phyloP scores from a whole-genome alignment of 2,329 filamentous ascomycete species.

The Penicillium sp. region DNA sequence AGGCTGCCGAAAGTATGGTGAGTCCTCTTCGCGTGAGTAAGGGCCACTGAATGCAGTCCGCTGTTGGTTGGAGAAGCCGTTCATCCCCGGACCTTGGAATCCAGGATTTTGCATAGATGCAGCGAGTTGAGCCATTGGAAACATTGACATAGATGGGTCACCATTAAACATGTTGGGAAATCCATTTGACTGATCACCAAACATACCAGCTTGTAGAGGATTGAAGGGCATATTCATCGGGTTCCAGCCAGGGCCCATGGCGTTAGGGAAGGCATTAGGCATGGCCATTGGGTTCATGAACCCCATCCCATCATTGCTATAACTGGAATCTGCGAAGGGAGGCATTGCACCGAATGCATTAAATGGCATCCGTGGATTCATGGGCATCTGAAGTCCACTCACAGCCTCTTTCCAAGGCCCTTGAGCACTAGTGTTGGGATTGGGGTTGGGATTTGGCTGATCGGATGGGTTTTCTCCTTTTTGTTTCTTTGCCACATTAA shows the following conservation, averaged over 20 bases:
- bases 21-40: constrained; percentile 69
- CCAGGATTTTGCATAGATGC: constrained; percentile 31
- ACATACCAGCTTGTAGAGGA: constrained; percentile 36
- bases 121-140: constrained; percentile 34
- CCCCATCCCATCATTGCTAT: constrained; percentile 31
- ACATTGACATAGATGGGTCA: constrained; percentile 38
- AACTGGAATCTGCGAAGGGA: constrained; percentile 36
- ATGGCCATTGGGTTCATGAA: constrained; percentile 45
- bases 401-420: constrained; percentile 7
- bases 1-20: constrained; percentile 92
- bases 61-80: constrained; percentile 59
- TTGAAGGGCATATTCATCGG: constrained; percentile 49
- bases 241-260: constrained; percentile 40
- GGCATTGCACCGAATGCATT: constrained; percentile 34
- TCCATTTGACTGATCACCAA: constrained; percentile 33
- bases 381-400: constrained; percentile 22
- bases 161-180: constrained; percentile 40
- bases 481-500: constrained; percentile 42
- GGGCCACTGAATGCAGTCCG: constrained; percentile 54
- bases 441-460: not conserved
- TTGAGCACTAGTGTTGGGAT: not conserved
- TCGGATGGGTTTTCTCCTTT: constrained; percentile 38
- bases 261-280: constrained; percentile 31
- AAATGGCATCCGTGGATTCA: constrained; percentile 39
- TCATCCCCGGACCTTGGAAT: constrained; percentile 35